phyloP scores from a whole-genome alignment of 257 asterid species.

The Scutellaria barbata region DNA sequence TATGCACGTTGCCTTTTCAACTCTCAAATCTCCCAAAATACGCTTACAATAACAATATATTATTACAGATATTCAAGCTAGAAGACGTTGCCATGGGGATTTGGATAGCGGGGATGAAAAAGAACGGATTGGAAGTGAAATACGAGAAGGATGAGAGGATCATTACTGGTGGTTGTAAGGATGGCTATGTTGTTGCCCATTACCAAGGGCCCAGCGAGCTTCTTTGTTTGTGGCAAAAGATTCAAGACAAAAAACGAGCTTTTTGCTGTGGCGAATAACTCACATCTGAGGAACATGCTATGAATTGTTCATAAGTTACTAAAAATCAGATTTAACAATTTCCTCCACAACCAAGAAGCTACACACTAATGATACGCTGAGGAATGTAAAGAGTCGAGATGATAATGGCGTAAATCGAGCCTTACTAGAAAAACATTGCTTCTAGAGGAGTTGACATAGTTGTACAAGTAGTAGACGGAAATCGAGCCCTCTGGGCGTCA shows the following conservation, averaged over 20 bases:
- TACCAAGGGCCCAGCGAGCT: conserved; percentile 92
- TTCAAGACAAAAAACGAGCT: conserved; percentile 68
- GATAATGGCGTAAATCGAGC: background rate
- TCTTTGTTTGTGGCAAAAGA: conserved; percentile 94
- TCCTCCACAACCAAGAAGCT: no score
- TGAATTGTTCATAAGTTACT: no score
- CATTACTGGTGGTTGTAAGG: conserved; percentile 75
- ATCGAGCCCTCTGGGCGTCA: conserved; percentile 59
- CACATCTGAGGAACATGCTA: background rate
- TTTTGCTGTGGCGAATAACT: conserved; percentile 74
- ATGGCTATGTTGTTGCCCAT: conserved; percentile 85
- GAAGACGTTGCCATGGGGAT: conserved; percentile 99
- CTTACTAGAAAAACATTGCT: background rate
- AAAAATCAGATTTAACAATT: no score
- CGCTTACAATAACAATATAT: no score
- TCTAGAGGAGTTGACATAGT: conserved; percentile 26
- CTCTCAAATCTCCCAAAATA: no score
- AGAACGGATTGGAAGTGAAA: conserved; percentile 64
- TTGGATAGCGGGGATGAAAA: conserved; percentile 86
- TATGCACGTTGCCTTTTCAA: background rate
- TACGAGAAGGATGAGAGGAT: conserved; percentile 84
- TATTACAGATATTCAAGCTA: conserved; percentile 83
- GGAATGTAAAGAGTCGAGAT: background rate
- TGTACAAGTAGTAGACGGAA: conserved; percentile 35
- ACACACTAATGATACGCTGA: background rate